Conservation (phyloP, 2,329 filamentous ascomycete species). For the Trichoderma brevicompactum region DNA sequence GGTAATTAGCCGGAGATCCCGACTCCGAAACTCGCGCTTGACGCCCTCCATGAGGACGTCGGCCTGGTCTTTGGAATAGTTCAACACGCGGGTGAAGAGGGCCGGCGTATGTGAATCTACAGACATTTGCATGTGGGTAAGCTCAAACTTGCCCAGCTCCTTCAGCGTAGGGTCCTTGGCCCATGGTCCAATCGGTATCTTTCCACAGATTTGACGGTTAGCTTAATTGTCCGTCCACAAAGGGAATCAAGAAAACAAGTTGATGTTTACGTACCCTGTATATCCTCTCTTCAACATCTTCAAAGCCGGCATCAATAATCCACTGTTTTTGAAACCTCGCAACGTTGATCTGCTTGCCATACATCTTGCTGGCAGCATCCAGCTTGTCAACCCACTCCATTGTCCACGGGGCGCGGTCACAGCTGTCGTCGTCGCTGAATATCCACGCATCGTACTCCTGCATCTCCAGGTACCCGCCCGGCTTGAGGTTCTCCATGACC, state of each 20-base stretch:
- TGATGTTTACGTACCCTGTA: constrained; percentile 33
- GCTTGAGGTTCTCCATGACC: constrained; percentile 39
- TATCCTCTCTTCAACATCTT: constrained; percentile 41
- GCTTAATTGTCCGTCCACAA: background rate
- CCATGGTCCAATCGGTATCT: constrained; percentile 48
- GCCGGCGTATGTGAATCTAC: constrained; percentile 49
- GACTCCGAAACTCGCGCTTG: constrained; percentile 43
- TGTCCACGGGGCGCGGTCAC: constrained; percentile 44
- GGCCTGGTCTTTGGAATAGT: constrained; percentile 48
- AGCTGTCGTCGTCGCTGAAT: constrained; percentile 47
- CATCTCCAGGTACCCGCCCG: constrained; percentile 46
- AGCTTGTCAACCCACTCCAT: constrained; percentile 47
- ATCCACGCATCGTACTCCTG: constrained; percentile 48
- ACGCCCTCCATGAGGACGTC: constrained; percentile 49
- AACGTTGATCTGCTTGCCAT: constrained; percentile 47
- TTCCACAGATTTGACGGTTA: background rate
- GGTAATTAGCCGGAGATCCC: constrained; percentile 42
- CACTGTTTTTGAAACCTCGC: constrained; percentile 44
- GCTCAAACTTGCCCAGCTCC: constrained; percentile 44
- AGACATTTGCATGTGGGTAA: constrained; percentile 49
- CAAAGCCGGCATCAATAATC: constrained; percentile 46
- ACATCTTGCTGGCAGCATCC: constrained; percentile 42
- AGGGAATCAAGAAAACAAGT: background rate
- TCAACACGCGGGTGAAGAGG: constrained; percentile 45
- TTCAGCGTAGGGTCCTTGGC: constrained; percentile 44